These are phyloP conservation scores for Manihot esculenta DNA, from an alignment of 441 rosid genomes.

Conservation along the genomic window DNA sequence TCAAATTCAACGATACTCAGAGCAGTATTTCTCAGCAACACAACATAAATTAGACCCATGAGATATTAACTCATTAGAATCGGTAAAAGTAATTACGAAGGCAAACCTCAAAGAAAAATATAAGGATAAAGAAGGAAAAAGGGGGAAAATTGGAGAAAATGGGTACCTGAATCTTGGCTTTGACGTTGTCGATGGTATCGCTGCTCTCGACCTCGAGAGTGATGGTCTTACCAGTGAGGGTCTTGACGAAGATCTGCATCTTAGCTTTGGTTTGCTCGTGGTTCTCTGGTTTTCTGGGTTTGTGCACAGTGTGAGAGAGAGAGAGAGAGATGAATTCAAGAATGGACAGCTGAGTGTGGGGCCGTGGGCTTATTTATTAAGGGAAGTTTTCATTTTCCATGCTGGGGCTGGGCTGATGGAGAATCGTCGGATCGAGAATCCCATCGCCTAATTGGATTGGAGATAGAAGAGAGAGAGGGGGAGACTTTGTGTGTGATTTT, in stretches of 20 bases:
- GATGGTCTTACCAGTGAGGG: slow-evolving; percentile 72
- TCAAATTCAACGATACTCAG: not conserved
- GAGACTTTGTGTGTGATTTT: too few relatives aligned
- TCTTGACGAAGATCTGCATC: slow-evolving; percentile 87
- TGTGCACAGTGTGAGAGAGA: too few relatives aligned
- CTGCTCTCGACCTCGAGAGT: slow-evolving; percentile 75
- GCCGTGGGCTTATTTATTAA: too few relatives aligned
- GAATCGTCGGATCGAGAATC: too few relatives aligned
- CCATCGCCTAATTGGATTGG: too few relatives aligned
- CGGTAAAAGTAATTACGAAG: not conserved
- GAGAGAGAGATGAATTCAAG: not conserved
- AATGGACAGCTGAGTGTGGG: not conserved
- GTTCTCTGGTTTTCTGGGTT: not conserved
- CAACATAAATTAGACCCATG: not conserved
- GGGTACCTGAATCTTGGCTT: slow-evolving; percentile 72
- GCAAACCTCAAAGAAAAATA: not conserved
- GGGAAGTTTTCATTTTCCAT: too few relatives aligned
- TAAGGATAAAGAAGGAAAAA: not conserved
- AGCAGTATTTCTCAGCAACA: not conserved
- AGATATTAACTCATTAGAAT: not conserved
- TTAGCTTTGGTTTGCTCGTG: not conserved
- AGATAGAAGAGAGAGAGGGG: too few relatives aligned
- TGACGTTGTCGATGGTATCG: slow-evolving; percentile 84
- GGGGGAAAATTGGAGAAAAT: not conserved
- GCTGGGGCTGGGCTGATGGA: too few relatives aligned